Evolutionary conservation across 257 asterid genomes (phyloP), one percentile per base, ranked within the genome.

Genomic region (Echites panduratus): DNA sequence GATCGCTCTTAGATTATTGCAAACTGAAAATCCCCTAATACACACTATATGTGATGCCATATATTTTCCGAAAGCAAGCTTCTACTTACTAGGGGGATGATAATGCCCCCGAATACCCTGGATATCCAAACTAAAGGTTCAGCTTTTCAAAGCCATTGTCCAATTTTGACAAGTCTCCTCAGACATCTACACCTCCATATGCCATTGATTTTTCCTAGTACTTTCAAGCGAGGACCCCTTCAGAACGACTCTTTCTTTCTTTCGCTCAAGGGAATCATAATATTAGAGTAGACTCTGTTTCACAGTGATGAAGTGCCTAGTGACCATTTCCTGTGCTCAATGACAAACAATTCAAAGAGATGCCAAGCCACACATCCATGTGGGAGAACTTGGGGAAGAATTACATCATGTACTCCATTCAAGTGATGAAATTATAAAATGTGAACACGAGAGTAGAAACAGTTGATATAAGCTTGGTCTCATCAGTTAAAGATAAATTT

Each of bases 191-290:
- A 8, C 62, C 14, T 56, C 17, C 9, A 3, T 53, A n/a, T 53
- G 32, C 44, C 44, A 62, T 35, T 16, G 68, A 62, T 62, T 62
- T 53, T 62, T 35, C 68, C 24, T 35, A 14, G 68, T 62, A 62
- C 26, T 35, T 24, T 22, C 62, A 54, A 56, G 20, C 62, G 24
- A 56, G 8, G 16, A 4, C 35, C 16, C n/a, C 14, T 63, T 0
- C 11, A 35, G 20, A 35, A 16, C 0, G 9, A 27, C 4, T 8
- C 24, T 63, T 35, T 32, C 24, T 63, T 29, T 32, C 17, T 2
- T 56, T 9, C 17, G 48, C 48, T 19, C 48, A 38, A 35, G 48
- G 13, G 11, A 63, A 63, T 17, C 48, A 20, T 19, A 12, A 58
- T 12, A 26, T 38, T 1, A 16, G 1, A 19, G 45, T 38, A 64